Evolutionary conservation across 2,329 filamentous ascomycete species (phyloP), one percentile per base, ranked within the genome.

Genomic region (Penicillium sp.): DNA sequence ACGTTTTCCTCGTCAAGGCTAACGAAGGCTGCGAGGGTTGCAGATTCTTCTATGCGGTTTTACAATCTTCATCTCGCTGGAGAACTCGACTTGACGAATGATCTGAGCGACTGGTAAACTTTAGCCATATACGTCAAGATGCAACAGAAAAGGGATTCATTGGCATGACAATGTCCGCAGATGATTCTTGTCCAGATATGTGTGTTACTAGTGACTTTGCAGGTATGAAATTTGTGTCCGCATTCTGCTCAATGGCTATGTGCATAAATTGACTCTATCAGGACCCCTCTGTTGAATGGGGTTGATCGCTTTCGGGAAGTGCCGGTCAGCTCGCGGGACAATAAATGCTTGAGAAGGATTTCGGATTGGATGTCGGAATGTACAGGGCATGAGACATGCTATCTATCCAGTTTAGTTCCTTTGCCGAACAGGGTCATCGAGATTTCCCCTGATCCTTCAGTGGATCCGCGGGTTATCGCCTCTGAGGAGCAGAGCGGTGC

Each of bases 101-200:
- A n/a, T n/a, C 31, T 5, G 31, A 8, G 7, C 13, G 13, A 6
- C 4, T n/a, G 13, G 6, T 34, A n/a, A 1, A 3, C 6, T 47
- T 47, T 21, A 38, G 45, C 16, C 26, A 47, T 23, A 4, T 28
- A 21, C 45, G 45, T 23, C 45, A 29, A 21, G 45, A 47, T 29
- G 45, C 33, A 10, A 39, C 33, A 47, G 33, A 47, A 31, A 13
- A 21, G 23, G 45, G 45, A 7, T 7, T 18, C 21, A 18, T 47
- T 13, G 45, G 45, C 13, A 47, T 39, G 45, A 47, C 45, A 18
- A 47, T 47, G 33, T 39, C 45, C 13, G 36, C 16, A 31, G 45
- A 47, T 23, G 45, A 47, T 39, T 38, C 24, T 15, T 47, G 45
- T 18, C 33, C 39, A 21, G 45, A 47, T 13, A 47, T 47, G 45